Base-by-base conservation (phyloP, 2,329 filamentous ascomycete species). In the Stylonectria norvegica region DNA sequence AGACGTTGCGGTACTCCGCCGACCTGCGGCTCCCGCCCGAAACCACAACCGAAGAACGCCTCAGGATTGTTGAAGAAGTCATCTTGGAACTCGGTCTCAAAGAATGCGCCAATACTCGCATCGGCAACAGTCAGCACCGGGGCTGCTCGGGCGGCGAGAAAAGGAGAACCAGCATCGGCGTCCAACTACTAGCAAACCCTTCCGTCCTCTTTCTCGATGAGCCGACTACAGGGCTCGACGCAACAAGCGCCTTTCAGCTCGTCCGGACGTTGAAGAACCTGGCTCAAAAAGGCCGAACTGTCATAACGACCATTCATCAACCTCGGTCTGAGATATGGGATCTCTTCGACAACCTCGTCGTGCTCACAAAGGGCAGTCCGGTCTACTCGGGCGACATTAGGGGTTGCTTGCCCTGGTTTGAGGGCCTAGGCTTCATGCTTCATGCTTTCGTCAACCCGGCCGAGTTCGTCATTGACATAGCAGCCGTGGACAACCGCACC, bases 141-240 rank as follows among this genome's bases (percentile, higher is more conserved):
- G 86, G 85, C 0, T 89, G 86, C 54, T 89, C 84, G 32, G 86
- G 86, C 0, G 86, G 86, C 3, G 86, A 90, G 60, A 89, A 89
- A 67, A 72, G 86, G 46, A 70, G 86, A 20, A 84, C 83, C 1
- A 88, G 83, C 47, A 86, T 90, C 34, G 86, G 85, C 3, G 85
- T 90, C 4, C 86, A 89, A 61, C 70, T 90, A 40, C 68, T 90
- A n/a, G 80, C 83, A 4, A 90, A 89, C 56, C 86, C 86, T 2
- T 87, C 83, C 5, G 75, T 90, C 1, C 65, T 90, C 5, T 89
- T 88, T 59, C 73, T 89, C 16, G 86, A 91, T 54, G 86, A 90
- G 53, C 85, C 86, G 0, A 90, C 86, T 0, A 89, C 85, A 2
- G 85, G 84, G 1, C 70, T 90, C 6, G 86, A 90, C 63, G 84